phyloP scores from a whole-genome alignment of 1,284 basidiomycete genomes.

The Exsudoporus floridanus region DNA sequence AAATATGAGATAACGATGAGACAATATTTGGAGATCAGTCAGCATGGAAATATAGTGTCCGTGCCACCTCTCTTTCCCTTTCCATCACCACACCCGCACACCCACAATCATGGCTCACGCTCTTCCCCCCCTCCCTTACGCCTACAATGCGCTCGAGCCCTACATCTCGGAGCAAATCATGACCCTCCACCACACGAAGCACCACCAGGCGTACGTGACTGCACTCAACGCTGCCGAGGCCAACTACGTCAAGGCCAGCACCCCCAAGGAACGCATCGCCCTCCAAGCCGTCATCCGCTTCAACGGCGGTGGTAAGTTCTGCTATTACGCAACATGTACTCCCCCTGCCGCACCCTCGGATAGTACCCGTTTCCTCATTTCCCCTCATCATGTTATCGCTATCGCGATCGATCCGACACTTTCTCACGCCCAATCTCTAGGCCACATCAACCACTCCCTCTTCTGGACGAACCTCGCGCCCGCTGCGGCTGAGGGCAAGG shows the following conservation, averaged over 20 bases:
- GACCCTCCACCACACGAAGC: constrained; percentile 84
- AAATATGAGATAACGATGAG: constrained; percentile 13
- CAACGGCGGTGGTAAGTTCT: constrained; percentile 56
- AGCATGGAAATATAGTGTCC: too few species aligned
- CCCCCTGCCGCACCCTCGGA: too few species aligned
- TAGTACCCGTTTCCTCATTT: too few species aligned
- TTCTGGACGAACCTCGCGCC: constrained; percentile 92
- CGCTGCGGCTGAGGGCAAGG: constrained; percentile 44
- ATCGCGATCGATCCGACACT: constrained; percentile 14
- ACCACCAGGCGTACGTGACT: constrained; percentile 81
- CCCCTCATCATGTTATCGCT: constrained; percentile 3
- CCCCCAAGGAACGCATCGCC: constrained; percentile 77
- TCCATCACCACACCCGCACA: constrained; percentile 6
- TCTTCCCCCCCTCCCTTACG: constrained; percentile 83
- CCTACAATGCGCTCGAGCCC: constrained; percentile 86
- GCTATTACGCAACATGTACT: not conserved
- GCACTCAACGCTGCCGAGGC: constrained; percentile 77
- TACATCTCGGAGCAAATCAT: constrained; percentile 82
- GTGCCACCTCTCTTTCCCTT: not conserved
- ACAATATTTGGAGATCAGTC: not conserved
- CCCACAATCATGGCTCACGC: constrained; percentile 41
- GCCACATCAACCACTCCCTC: constrained; percentile 88
- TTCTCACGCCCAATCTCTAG: constrained; percentile 35
- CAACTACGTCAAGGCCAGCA: constrained; percentile 59
- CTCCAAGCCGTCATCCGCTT: constrained; percentile 73